Base-by-base conservation (phyloP, 2,329 filamentous ascomycete genomes). In the Alternaria gansuensis region DNA sequence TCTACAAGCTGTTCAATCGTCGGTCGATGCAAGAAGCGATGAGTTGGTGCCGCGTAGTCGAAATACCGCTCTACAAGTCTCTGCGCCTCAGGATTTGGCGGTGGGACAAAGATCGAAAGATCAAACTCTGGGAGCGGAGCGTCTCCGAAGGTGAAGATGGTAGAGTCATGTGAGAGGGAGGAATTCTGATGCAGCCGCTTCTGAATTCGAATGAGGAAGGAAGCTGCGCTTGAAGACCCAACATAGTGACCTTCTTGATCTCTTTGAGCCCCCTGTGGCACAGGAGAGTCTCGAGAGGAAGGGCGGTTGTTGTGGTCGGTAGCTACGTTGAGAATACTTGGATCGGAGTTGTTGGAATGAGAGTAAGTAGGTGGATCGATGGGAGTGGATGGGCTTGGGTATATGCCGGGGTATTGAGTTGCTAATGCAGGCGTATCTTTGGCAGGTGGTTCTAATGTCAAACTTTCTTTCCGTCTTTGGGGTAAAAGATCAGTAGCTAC, bases 11-110 rank as follows among this genome's bases (percentile, higher is more conserved):
- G 64, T 53, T 80, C 71, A n/a, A 85, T 81, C 2, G 81, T 83
- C 0, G 83, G 82, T 0, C 84, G 77, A 65, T 87, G 84, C 21
- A 88, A 66, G 55, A 87, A 85, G 3, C 85, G 81, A 63, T 87
- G 86, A 0, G 85, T 88, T 0, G 85, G 84, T 21, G 86, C 84
- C 6, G 84, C 85, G 56, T 84, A 85, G 45, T 87, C 85, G 60
- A 88, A 88, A 53, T 87, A 88, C 6, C 85, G 75, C 7, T 79
- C 77, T 4, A 87, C 73, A 2, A 86, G 66, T 23, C 80, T 78
- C 51, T 71, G 75, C 51, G 33, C 80, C 76, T 43, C 80, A 54
- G 4, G 80, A 78, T 52, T 86, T 54, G 46, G 76, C 59, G 59
- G 80, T 31, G 84, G 65, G 6, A 80, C 71, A 55, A 80, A 82